Percentiles rank a stretch among this genome's conserved stretches.
Conservation (phyloP, 306 rosid species). For the Acacia confusa region DNA sequence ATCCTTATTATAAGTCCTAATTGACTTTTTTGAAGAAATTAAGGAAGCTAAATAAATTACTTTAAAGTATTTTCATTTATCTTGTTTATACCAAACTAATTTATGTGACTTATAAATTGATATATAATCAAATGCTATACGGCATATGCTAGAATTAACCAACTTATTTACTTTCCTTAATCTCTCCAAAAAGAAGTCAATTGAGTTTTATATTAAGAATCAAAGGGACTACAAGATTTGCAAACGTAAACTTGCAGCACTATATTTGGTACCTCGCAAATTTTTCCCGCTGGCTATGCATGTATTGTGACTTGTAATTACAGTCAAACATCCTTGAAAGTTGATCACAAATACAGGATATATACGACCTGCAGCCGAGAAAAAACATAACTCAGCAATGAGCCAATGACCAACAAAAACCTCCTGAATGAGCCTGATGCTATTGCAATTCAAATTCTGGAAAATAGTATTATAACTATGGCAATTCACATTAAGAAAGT, state of each 20-base stretch:
- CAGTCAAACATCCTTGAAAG: slow-evolving; percentile 68
- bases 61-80: no score
- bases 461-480: slow-evolving; percentile 15
- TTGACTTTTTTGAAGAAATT: no score
- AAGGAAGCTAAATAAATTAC: no score
- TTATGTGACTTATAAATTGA: no score
- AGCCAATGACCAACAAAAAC: slow-evolving; percentile 17
- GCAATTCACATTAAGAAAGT: slow-evolving; percentile 13
- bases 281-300: slow-evolving; percentile 79
- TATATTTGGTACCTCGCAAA: slow-evolving; percentile 62
- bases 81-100: no score
- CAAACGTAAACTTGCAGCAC: slow-evolving; percentile 8
- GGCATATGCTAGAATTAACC: no score
- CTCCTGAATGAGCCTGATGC: slow-evolving; percentile 1
- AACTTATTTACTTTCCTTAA: no score
- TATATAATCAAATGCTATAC: no score
- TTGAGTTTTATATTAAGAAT: no score
- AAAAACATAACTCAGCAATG: slow-evolving; percentile 17
- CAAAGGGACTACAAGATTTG: no score
- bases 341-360: slow-evolving; percentile 46
- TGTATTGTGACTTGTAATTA: slow-evolving; percentile 63
- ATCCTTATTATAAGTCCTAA: no score
- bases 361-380: slow-evolving; percentile 42
- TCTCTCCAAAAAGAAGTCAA: no score
- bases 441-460: slow-evolving; percentile 18